Base-by-base conservation (phyloP, 257 asterid species). In the Eustoma russellianum region DNA sequence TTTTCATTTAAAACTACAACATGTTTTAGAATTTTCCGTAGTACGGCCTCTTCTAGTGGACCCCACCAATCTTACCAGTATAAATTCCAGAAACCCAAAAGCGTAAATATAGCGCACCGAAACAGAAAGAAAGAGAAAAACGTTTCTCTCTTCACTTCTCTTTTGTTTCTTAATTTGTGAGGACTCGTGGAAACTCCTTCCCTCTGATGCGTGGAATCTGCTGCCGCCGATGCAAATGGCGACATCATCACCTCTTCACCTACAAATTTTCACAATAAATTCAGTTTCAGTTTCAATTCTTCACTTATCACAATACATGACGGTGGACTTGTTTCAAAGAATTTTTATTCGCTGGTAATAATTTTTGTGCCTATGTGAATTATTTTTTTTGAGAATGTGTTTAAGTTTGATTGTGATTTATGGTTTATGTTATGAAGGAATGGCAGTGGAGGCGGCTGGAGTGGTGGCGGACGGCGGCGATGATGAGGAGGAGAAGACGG, bases 361-460 rank as follows among this genome's bases (percentile, higher is more conserved):
- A 24, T 0, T 24, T 24, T 24, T 41, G 7, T 13, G 46, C n/a
- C 24, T 11, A 11, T 10, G 17, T 11, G 24, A 12, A 19, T 56
- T 17, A 0, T 34, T 17, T 3, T 44, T 43, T 43, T 13, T 48
- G 54, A 8, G 41, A 48, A n/a, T n/a, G n/a, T n/a, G n/a, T n/a
- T n/a, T n/a, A n/a, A 1, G 15, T 50, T 52, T 57, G 54, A 15
- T 56, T 34, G 41, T 43, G 47, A 17, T 55, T 47, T 17, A 50
- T 11, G 47, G 30, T 44, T 41, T 6, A 41, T 16, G 16, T 57
- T 19, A 56, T 68, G 73, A 50, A 24, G 48, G 56, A 70, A 83
- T 90, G 98, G 80, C 76, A 75, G 74, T 71, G 66, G 77, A 74
- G 69, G 79, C 55, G 66, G 73, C 82, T 60, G 85, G 85, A 70